Evolutionary conservation across 2,329 filamentous ascomycete genomes (phyloP).

Genomic region (Aspergillus sp.): DNA sequence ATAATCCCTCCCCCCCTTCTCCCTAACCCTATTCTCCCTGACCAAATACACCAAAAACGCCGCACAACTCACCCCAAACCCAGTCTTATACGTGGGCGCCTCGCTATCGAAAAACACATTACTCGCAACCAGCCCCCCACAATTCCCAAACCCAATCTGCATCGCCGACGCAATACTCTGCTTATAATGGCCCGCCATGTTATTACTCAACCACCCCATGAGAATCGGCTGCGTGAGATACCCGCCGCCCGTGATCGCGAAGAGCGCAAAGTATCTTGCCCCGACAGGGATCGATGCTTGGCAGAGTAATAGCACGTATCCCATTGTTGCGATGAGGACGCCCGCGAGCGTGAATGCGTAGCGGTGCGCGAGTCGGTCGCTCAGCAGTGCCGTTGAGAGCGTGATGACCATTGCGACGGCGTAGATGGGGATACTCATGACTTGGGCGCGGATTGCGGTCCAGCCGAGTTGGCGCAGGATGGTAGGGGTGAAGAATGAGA

Average conservation of each 20-base stretch:
- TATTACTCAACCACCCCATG: conserved; percentile 41
- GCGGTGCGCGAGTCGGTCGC: conserved; percentile 14
- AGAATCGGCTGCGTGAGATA: conserved; percentile 34
- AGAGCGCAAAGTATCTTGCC: conserved; percentile 25
- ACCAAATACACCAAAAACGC: conserved; percentile 13
- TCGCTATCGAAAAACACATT: conserved; percentile 45
- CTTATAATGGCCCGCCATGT: conserved; percentile 42
- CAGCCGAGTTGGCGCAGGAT: conserved; percentile 35
- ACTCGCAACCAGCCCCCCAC: conserved; percentile 43
- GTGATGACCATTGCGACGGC: conserved; percentile 28
- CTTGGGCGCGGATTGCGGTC: conserved; percentile 30
- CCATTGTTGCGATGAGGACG: conserved; percentile 12
- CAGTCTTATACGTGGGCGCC: conserved; percentile 39
- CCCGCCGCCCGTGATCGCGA: conserved; percentile 26
- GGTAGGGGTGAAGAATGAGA: conserved; percentile 31
- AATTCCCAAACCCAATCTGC: conserved; percentile 47
- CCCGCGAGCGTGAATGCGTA: conserved; percentile 16
- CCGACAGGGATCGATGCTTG: conserved; percentile 10
- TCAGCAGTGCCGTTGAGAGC: conserved; percentile 16
- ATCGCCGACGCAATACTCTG: conserved; percentile 44
- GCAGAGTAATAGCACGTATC: conserved; percentile 13
- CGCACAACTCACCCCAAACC: conserved; percentile 30
- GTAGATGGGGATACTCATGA: conserved; percentile 36
- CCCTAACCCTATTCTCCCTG: conserved; percentile 11
- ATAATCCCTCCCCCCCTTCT: conserved; percentile 9